These are phyloP conservation scores for Monilinia fructicola DNA, from an alignment of 2,329 filamentous ascomycete species.

Conservation along the genomic window DNA sequence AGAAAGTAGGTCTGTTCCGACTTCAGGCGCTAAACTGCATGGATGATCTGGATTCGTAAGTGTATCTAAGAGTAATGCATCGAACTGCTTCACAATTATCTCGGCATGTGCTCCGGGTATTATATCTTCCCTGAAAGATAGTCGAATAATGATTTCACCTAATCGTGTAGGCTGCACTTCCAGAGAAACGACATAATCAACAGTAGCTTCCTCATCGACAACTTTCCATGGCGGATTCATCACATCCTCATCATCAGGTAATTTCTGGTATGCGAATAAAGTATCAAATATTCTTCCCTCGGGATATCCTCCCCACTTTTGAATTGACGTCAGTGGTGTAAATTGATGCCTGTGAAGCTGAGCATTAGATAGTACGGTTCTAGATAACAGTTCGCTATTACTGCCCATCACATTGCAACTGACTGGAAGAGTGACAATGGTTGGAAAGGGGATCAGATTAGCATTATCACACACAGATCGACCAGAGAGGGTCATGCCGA, in stretches of 20 bases:
- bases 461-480: slow-evolving; percentile 60
- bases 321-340: slow-evolving; percentile 68
- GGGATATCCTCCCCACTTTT: slow-evolving; percentile 66
- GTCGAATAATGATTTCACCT: slow-evolving; percentile 56
- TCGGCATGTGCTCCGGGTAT: slow-evolving; percentile 68
- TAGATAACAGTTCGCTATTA: slow-evolving; percentile 57
- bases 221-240: slow-evolving; percentile 54
- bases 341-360: slow-evolving; percentile 68
- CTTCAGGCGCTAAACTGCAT: slow-evolving; percentile 31
- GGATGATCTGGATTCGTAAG: slow-evolving; percentile 49
- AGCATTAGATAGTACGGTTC: slow-evolving; percentile 66
- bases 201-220: slow-evolving; percentile 63
- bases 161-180: slow-evolving; percentile 63
- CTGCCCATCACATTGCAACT: slow-evolving; percentile 54
- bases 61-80: slow-evolving; percentile 61
- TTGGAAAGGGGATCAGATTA: slow-evolving; percentile 66
- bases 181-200: slow-evolving; percentile 78
- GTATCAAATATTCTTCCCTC: slow-evolving; percentile 76
- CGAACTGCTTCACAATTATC: slow-evolving; percentile 69
- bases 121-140: slow-evolving; percentile 65
- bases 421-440: slow-evolving; percentile 78
- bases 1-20: slow-evolving; percentile 55
- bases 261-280: slow-evolving; percentile 78
- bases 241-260: slow-evolving; percentile 33
- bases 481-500: slow-evolving; percentile 79